Percentiles rank a stretch among this genome's conserved stretches.
These are phyloP conservation scores for Naumovozyma castellii DNA, from an alignment of 805 yeast genomes.

Conservation along the genomic window DNA sequence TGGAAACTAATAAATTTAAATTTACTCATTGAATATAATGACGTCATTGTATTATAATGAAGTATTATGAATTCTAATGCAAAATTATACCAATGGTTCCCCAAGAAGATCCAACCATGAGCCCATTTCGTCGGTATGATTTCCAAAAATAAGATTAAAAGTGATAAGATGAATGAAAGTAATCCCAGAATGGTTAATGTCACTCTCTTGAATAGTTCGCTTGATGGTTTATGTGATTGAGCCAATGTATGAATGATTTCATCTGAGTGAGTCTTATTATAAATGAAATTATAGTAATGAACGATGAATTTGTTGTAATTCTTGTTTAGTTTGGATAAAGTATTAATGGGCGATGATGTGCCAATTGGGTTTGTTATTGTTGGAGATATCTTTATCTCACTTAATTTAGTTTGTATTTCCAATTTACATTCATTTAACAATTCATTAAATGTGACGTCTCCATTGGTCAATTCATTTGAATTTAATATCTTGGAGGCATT, in stretches of 20 bases:
- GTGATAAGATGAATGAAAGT: slow-evolving; percentile 11
- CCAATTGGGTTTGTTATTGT: not conserved
- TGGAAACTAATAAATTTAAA: slow-evolving; percentile 28
- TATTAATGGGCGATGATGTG: slow-evolving; percentile 5
- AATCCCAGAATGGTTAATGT: slow-evolving; percentile 8
- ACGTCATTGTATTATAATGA: slow-evolving; percentile 21
- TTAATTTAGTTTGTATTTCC: slow-evolving; percentile 19
- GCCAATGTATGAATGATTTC: slow-evolving; percentile 23
- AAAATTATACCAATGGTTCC: slow-evolving; percentile 16
- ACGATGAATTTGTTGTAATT: slow-evolving; percentile 24
- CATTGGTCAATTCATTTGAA: slow-evolving; percentile 12
- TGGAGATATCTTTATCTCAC: slow-evolving; percentile 8
- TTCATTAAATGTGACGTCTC: slow-evolving; percentile 19
- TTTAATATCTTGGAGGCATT: slow-evolving; percentile 18
- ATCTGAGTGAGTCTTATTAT: slow-evolving; percentile 20
- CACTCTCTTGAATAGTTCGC: slow-evolving; percentile 4
- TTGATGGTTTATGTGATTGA: slow-evolving; percentile 13
- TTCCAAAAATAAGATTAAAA: slow-evolving; percentile 17
- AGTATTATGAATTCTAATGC: slow-evolving; percentile 17
- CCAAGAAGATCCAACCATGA: slow-evolving; percentile 17
- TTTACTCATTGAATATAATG: slow-evolving; percentile 27
- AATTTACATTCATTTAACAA: slow-evolving; percentile 20
- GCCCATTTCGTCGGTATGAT: slow-evolving; percentile 21
- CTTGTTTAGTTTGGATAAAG: slow-evolving; percentile 19
- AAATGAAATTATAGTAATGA: slow-evolving; percentile 23